phyloP scores from a whole-genome alignment of 2,329 filamentous ascomycete genomes.

The Aaosphaeria pasadenensis region DNA sequence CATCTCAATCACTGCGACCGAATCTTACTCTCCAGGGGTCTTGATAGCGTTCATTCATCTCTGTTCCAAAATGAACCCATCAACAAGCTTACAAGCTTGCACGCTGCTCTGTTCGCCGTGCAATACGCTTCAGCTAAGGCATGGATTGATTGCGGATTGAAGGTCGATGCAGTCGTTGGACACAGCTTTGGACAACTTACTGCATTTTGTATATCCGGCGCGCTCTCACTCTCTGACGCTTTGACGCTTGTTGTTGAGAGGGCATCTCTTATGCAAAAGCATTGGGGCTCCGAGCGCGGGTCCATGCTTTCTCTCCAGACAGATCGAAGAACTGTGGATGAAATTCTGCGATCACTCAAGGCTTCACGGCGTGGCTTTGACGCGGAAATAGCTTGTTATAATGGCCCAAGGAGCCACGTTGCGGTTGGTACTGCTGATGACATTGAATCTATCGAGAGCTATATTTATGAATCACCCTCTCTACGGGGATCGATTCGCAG shows the following conservation, averaged over 20 bases:
- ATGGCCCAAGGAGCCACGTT: slow-evolving; percentile 8
- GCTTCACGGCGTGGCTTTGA: neutral
- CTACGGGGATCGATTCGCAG: neutral
- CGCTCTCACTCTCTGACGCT: slow-evolving; percentile 27
- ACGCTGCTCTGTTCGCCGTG: slow-evolving; percentile 28
- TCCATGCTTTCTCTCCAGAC: slow-evolving; percentile 28
- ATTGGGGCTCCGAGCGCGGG: slow-evolving; percentile 36
- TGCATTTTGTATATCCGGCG: slow-evolving; percentile 33
- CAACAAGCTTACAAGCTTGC: slow-evolving; percentile 14
- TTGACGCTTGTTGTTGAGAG: slow-evolving; percentile 24
- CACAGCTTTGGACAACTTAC: slow-evolving; percentile 43
- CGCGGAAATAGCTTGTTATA: slow-evolving; percentile 10
- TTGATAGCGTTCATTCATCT: slow-evolving; percentile 9
- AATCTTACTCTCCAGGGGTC: slow-evolving; percentile 2
- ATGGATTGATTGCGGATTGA: slow-evolving; percentile 21
- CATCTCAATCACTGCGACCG: slow-evolving; percentile 12
- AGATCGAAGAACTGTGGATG: neutral
- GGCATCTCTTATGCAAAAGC: slow-evolving; percentile 28
- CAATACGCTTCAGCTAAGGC: slow-evolving; percentile 27
- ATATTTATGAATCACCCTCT: neutral
- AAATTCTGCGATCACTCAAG: neutral
- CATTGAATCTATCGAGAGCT: slow-evolving; percentile 15
- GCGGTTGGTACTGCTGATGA: slow-evolving; percentile 7
- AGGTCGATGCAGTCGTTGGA: slow-evolving; percentile 19
- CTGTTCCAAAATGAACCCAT: slow-evolving; percentile 9